Evolutionary conservation across 257 asterid genomes (phyloP).

Genomic region (Osmanthus fragrans): DNA sequence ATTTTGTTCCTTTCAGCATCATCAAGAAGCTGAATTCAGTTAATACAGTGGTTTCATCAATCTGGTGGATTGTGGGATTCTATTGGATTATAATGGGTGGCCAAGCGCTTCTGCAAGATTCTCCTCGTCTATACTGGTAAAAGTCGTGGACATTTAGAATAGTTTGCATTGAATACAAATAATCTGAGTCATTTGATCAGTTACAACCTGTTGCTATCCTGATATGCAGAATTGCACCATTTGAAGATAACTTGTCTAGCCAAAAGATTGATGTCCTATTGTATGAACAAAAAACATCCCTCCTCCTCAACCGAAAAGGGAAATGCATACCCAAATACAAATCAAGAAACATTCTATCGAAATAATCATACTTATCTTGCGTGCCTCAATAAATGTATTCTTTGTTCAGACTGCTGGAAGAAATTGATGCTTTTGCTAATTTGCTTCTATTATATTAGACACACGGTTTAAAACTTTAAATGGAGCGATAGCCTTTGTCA

Average conservation of each 20-base stretch:
- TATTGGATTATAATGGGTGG: conserved; percentile 85
- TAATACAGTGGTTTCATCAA: conserved; percentile 67
- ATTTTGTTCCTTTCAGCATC: conserved; percentile 42
- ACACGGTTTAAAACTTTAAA: too few relatives aligned
- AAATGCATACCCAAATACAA: not conserved
- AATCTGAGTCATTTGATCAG: not conserved
- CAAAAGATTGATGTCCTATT: not conserved
- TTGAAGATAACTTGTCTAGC: not conserved
- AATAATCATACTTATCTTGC: not conserved
- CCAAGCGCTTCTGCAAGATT: conserved; percentile 66
- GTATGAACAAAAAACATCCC: not conserved
- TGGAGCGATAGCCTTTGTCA: not conserved
- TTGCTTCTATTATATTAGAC: not conserved
- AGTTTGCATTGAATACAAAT: not conserved
- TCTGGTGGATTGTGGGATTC: conserved; percentile 96
- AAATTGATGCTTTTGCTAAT: too few relatives aligned
- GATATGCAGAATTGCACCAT: not conserved
- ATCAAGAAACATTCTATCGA: not conserved
- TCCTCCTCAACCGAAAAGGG: too few relatives aligned
- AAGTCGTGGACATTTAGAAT: conserved; percentile 19
- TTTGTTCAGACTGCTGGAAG: not conserved
- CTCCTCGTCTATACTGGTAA: conserved; percentile 95
- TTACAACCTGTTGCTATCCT: not conserved
- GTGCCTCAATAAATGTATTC: not conserved
- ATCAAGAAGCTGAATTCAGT: conserved; percentile 68